These are phyloP conservation scores for Gymnopilus junonius DNA, from an alignment of 768 basidiomycete species.

Conservation along the genomic window DNA sequence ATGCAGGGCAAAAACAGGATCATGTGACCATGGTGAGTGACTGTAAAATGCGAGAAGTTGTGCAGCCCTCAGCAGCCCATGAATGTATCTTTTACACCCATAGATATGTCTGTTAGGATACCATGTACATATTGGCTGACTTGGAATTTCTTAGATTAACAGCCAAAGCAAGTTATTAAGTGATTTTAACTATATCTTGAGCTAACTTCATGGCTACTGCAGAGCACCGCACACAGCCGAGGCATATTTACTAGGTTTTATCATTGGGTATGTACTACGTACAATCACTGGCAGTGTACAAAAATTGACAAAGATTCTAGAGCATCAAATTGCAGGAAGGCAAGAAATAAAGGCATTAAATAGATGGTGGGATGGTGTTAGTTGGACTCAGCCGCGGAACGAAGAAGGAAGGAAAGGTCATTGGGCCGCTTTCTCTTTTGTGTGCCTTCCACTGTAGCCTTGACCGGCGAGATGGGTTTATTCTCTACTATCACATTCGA, in stretches of 20 bases:
- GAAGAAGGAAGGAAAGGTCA: no score
- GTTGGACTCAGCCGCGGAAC: no score
- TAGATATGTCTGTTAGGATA: background rate
- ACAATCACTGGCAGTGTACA: no score
- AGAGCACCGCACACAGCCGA: no score
- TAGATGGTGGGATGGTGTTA: no score
- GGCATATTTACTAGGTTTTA: background rate
- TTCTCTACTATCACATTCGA: constrained; percentile 2
- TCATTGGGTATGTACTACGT: no score
- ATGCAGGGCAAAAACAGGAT: background rate
- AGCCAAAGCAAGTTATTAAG: background rate
- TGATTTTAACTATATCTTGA: background rate
- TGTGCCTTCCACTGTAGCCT: background rate
- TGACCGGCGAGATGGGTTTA: background rate
- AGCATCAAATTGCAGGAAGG: no score
- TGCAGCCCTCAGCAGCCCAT: background rate
- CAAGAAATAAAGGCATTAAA: no score
- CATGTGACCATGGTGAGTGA: background rate
- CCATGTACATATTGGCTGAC: background rate
- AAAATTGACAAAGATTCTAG: no score
- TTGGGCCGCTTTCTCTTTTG: no score
- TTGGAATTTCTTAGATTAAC: background rate
- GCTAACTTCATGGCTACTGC: no score
- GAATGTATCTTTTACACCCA: background rate
- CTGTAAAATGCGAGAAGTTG: background rate